These are phyloP conservation scores for Ziziphus jujuba DNA, from an alignment of 306 rosid genomes.

Conservation along the genomic window DNA sequence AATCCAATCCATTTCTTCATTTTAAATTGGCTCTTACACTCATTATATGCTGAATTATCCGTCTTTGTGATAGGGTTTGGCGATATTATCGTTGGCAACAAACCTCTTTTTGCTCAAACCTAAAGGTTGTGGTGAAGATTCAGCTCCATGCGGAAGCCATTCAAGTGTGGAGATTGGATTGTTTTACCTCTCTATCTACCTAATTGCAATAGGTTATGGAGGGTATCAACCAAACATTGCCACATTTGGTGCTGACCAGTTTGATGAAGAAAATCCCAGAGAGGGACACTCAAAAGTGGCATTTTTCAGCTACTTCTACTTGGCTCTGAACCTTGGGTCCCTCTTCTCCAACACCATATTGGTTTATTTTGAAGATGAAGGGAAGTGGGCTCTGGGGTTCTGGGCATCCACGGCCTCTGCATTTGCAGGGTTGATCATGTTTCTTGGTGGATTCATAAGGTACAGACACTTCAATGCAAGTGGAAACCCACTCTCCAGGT, in stretches of 20 bases:
- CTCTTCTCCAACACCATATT: conserved; percentile 95
- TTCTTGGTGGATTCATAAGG: conserved; percentile 76
- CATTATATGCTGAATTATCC: too few species aligned
- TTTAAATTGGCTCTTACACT: background rate
- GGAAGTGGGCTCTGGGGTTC: conserved; percentile 90
- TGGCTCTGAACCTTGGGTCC: conserved; percentile 87
- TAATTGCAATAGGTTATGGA: conserved; percentile 88
- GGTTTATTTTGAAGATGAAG: conserved; percentile 84
- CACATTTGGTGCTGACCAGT: conserved; percentile 97
- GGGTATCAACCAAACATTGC: conserved; percentile 96
- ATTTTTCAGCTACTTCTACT: conserved; percentile 97
- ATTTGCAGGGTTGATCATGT: conserved; percentile 73
- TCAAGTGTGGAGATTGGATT: conserved; percentile 59
- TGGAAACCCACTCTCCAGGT: conserved; percentile 89
- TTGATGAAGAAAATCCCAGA: conserved; percentile 70
- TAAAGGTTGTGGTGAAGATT: conserved; percentile 72
- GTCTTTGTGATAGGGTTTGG: conserved; percentile 61
- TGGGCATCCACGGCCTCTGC: conserved; percentile 88
- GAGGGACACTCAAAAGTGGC: conserved; percentile 82
- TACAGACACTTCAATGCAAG: conserved; percentile 89
- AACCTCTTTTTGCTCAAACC: conserved; percentile 80
- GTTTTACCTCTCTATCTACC: conserved; percentile 90
- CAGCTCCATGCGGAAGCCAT: conserved; percentile 59
- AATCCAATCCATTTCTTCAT: background rate
- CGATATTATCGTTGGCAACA: conserved; percentile 68